Evolutionary conservation across 192 early-diverging fungal species (phyloP).

Genomic region (Umbelopsis isabellina): DNA sequence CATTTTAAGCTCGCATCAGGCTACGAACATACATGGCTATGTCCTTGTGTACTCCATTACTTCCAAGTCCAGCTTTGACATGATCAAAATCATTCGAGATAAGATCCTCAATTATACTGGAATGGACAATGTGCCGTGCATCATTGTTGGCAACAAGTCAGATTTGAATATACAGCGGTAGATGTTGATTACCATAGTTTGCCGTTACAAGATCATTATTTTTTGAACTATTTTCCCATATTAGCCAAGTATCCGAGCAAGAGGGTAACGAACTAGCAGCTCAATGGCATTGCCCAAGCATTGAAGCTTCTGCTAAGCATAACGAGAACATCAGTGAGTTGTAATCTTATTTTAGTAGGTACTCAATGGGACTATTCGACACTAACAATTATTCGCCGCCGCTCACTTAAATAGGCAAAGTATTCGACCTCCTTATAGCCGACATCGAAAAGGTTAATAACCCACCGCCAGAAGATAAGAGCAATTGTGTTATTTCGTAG

Average conservation of each 20-base stretch:
- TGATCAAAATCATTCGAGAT: constrained; percentile 86
- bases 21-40: constrained; percentile 91
- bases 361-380: constrained; percentile 4
- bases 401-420: constrained; percentile 44
- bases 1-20: constrained; percentile 88
- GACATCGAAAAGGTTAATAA: constrained; percentile 82
- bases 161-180: constrained; percentile 78
- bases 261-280: constrained; percentile 82
- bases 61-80: constrained; percentile 85
- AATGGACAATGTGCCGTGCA: constrained; percentile 86
- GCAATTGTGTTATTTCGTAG: constrained; percentile 56
- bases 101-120: constrained; percentile 94
- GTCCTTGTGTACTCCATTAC: constrained; percentile 93
- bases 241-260: constrained; percentile 72
- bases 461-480: constrained; percentile 57
- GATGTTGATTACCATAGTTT: background rate
- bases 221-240: background rate
- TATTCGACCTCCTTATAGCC: constrained; percentile 83
- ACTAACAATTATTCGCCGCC: too few species aligned
- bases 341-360: background rate
- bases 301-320: constrained; percentile 92
- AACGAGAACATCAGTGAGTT: constrained; percentile 83
- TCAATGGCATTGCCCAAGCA: constrained; percentile 82
- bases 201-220: background rate
- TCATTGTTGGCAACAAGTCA: constrained; percentile 92